Evolutionary conservation across 2,329 filamentous ascomycete genomes (phyloP), one percentile per base, ranked within the genome.

Genomic region (Cladosporium sp.): DNA sequence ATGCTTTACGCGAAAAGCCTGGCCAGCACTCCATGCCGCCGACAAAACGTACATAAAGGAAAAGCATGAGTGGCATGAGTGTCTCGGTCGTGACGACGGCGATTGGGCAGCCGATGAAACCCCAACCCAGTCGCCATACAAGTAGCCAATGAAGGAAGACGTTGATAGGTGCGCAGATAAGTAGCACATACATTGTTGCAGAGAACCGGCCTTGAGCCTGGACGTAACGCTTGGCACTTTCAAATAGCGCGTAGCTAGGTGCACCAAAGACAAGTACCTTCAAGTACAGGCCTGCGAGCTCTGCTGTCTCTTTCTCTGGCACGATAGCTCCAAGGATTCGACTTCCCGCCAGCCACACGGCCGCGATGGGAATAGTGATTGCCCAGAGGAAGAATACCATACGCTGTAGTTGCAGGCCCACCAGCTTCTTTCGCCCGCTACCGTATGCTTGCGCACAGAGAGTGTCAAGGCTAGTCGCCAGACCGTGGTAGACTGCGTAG

Each of bases 401-500:
- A 65, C 91, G 85, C 78, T 95, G 91, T 68, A 92, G 84, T 72
- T 95, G 91, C 64, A 95, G 77, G 1, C 91, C 94, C 66, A 98
- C 94, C 5, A 98, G 86, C 71, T 93, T 91, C 75, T 91, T 96
- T 76, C 90, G 91, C 0, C 94, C 94, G 0, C 91, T 96, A 2
- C 95, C 94, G 75, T 96, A 98, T 0, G 95, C 94, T 78, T 98
- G 94, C 0, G 94, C 88, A 77, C 94, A 97, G 2, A 98, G 87
- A 0, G 94, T 98, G 78, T 98, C 94, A 44, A 98, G 83, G 69
- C 90, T 92, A 5, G 94, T 98, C 0, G 93, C 90, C 16, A 98
- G 84, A n/a, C 93, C 81, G 70, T 82, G 80, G 61, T 81, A 82
- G 16, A 82, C 78, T 1, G 80, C 77, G 66, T 81, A 82, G 1